These are phyloP conservation scores for Coniochaeta pulveracea DNA, from an alignment of 2,329 filamentous ascomycete species.

Conservation along the genomic window DNA sequence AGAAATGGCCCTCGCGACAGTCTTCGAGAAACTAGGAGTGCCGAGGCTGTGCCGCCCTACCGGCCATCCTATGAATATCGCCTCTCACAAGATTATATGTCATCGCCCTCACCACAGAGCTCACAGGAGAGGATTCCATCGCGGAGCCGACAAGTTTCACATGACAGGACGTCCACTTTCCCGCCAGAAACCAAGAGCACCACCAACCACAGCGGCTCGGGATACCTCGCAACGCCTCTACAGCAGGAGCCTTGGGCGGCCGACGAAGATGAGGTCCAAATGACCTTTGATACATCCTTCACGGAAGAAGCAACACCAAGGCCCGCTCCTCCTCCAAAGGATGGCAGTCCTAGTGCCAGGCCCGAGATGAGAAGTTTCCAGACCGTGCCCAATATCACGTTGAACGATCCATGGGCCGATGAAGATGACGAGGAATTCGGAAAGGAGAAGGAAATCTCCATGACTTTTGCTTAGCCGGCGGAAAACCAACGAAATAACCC, in stretches of 20 bases:
- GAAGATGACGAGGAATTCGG: constrained; percentile 60
- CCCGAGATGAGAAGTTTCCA: constrained; percentile 31
- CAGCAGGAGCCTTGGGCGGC: constrained; percentile 13
- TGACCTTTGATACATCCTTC: constrained; percentile 62
- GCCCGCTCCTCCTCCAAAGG: constrained; percentile 19
- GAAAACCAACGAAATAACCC: too few relatives aligned
- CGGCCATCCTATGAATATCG: constrained; percentile 14
- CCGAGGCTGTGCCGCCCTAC: constrained; percentile 22
- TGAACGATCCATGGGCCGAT: constrained; percentile 59
- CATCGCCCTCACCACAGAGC: neutral
- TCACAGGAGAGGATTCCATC: constrained; percentile 7
- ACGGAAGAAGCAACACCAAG: constrained; percentile 20
- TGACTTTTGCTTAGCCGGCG: constrained; percentile 60
- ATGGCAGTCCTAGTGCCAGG: constrained; percentile 15
- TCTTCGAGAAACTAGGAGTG: constrained; percentile 35
- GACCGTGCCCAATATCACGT: constrained; percentile 37
- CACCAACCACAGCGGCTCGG: constrained; percentile 5
- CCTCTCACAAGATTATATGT: constrained; percentile 10
- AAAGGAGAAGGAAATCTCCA: constrained; percentile 62
- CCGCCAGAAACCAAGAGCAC: constrained; percentile 7
- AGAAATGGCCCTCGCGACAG: constrained; percentile 18
- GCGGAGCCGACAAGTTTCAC: constrained; percentile 9
- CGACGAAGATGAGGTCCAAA: constrained; percentile 44
- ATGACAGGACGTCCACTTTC: constrained; percentile 4
- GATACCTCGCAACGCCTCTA: constrained; percentile 6